These are phyloP conservation scores for Dendryphion nanum DNA, from an alignment of 2,329 filamentous ascomycete species.

Conservation along the genomic window DNA sequence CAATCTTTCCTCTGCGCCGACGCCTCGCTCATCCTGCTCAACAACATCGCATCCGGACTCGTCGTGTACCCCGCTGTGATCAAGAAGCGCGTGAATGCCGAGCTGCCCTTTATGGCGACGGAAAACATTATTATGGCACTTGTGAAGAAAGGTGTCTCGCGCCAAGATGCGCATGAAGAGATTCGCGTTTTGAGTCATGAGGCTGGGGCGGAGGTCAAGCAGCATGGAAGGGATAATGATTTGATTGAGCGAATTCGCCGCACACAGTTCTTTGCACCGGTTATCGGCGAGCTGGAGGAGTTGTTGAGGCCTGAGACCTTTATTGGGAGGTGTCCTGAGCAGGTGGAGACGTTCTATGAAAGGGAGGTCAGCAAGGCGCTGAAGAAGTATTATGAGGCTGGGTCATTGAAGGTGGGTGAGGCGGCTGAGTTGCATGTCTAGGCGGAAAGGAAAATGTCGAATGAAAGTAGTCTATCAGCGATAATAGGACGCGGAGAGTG, in stretches of 20 bases:
- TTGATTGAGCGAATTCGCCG: conserved; percentile 73
- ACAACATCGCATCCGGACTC: conserved; percentile 71
- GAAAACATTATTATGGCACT: conserved; percentile 63
- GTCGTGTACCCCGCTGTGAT: conserved; percentile 78
- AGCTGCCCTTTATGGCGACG: conserved; percentile 85
- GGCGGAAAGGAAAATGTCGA: too few species aligned
- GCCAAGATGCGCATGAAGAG: conserved; percentile 84
- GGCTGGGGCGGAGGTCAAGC: conserved; percentile 68
- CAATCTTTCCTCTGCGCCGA: conserved; percentile 51
- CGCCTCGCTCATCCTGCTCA: conserved; percentile 64
- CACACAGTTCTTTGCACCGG: conserved; percentile 70
- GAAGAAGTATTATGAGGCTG: conserved; percentile 43
- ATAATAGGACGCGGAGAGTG: too few species aligned
- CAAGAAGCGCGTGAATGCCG: conserved; percentile 63
- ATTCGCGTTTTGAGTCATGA: conserved; percentile 78
- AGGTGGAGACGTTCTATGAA: conserved; percentile 53
- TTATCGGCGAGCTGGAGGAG: conserved; percentile 66
- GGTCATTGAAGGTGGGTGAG: conserved; percentile 17
- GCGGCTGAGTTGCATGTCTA: conserved; percentile 34
- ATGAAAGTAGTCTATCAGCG: too few species aligned
- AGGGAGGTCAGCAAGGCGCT: conserved; percentile 50
- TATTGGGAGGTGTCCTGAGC: conserved; percentile 55
- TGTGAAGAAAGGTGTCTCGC: conserved; percentile 65
- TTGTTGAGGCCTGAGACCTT: conserved; percentile 65
- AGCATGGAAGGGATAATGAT: conserved; percentile 74